These are phyloP conservation scores for Populus ilicifolia DNA, from an alignment of 345 rosid genomes.

Conservation along the genomic window DNA sequence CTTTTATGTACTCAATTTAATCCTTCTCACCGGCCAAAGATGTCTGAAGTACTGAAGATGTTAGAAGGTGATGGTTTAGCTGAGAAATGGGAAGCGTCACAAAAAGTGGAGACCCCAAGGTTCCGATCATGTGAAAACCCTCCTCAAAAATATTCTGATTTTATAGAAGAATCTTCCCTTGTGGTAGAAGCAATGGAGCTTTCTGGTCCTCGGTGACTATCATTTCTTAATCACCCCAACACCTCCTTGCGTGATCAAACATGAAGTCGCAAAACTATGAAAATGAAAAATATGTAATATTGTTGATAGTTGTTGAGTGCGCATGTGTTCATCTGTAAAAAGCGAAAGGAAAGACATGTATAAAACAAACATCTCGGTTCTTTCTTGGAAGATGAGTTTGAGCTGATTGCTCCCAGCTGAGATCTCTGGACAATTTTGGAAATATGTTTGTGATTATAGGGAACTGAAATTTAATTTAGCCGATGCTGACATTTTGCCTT, in stretches of 20 bases:
- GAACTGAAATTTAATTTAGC: background rate
- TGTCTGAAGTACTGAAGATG: constrained; percentile 74
- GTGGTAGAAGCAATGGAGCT: constrained; percentile 96
- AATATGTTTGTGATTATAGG: background rate
- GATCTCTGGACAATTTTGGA: constrained; percentile 2
- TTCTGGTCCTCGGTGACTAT: constrained; percentile 76
- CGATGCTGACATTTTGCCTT: background rate
- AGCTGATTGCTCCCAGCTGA: constrained; percentile 2
- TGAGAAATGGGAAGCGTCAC: constrained; percentile 77
- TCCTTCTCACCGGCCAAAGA: constrained; percentile 69
- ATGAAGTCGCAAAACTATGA: constrained; percentile 12
- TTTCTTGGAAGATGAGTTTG: constrained; percentile 13
- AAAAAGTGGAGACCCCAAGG: constrained; percentile 51
- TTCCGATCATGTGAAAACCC: constrained; percentile 39
- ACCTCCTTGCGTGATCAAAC: background rate
- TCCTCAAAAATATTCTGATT: constrained; percentile 60
- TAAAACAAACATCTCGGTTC: constrained; percentile 16
- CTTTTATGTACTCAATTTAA: constrained; percentile 73
- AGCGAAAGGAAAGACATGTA: constrained; percentile 19
- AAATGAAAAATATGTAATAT: constrained; percentile 5
- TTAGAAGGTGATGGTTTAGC: constrained; percentile 83
- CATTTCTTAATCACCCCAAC: background rate
- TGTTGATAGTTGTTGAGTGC: constrained; percentile 34
- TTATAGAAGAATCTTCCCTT: constrained; percentile 83
- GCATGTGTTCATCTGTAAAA: constrained; percentile 54